These are phyloP conservation scores for Tricholoma sp. DNA, from an alignment of 768 basidiomycete species.

Conservation along the genomic window DNA sequence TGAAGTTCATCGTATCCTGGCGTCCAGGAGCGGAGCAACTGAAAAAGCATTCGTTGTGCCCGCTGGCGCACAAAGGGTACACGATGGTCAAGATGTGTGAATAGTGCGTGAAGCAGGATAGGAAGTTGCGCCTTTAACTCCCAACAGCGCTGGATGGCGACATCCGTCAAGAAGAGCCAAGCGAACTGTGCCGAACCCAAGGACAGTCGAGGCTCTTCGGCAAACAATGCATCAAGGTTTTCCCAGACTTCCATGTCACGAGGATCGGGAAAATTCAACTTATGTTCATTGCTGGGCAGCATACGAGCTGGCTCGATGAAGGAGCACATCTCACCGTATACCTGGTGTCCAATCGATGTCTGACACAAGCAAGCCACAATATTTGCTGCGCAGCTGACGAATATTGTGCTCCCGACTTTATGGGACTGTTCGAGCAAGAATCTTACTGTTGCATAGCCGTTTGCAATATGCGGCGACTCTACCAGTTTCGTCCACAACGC, in stretches of 20 bases:
- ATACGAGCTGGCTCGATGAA: slow-evolving; percentile 83
- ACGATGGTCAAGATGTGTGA: slow-evolving; percentile 81
- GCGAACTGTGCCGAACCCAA: slow-evolving; percentile 87
- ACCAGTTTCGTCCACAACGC: slow-evolving; percentile 78
- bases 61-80: slow-evolving; percentile 61
- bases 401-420: slow-evolving; percentile 73
- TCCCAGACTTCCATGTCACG: slow-evolving; percentile 76
- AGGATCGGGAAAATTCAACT: slow-evolving; percentile 53
- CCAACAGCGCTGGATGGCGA: slow-evolving; percentile 73
- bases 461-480: slow-evolving; percentile 61
- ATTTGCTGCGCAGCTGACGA: slow-evolving; percentile 74
- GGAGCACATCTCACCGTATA: slow-evolving; percentile 81
- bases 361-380: slow-evolving; percentile 83
- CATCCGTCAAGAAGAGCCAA: slow-evolving; percentile 76
- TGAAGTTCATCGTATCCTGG: slow-evolving; percentile 71
- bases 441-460: slow-evolving; percentile 73
- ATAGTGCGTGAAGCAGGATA: slow-evolving; percentile 69
- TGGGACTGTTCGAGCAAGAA: slow-evolving; percentile 87
- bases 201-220: slow-evolving; percentile 60
- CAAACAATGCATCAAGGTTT: slow-evolving; percentile 73
- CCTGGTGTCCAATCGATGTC: slow-evolving; percentile 61
- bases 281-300: slow-evolving; percentile 73
- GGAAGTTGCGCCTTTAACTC: slow-evolving; percentile 67
- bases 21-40: slow-evolving; percentile 76
- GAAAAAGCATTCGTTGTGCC: slow-evolving; percentile 79